Evolutionary conservation across 1,284 basidiomycete genomes (phyloP).

Genomic region (Apiotrichum veenhuisii): DNA sequence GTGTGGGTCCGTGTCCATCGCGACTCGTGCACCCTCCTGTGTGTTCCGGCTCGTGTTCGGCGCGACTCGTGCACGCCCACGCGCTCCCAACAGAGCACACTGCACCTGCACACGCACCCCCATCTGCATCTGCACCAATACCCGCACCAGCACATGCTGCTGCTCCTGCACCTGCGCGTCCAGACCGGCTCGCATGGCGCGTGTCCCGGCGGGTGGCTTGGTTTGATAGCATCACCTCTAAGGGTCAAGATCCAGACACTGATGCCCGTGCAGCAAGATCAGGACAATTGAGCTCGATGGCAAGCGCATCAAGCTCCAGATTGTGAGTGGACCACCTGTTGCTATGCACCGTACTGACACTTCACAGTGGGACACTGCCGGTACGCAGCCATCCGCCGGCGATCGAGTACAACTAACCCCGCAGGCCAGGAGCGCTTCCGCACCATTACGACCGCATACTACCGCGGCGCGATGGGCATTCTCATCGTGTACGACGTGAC

Average conservation of each 20-base stretch:
- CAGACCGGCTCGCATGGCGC: no score
- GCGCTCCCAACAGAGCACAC: neutral
- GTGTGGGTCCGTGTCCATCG: neutral
- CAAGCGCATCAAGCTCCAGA: constrained; percentile 99
- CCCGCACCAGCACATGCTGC: no score
- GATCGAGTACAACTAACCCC: neutral
- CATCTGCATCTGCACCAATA: no score
- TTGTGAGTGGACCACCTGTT: constrained; percentile 61
- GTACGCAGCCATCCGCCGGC: constrained; percentile 22
- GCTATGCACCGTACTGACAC: constrained; percentile 6
- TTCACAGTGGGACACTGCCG: constrained; percentile 96
- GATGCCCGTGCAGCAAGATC: constrained; percentile 56
- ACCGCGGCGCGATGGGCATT: constrained; percentile 99
- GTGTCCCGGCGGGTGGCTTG: neutral
- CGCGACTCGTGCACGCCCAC: neutral
- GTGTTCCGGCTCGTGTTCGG: no score
- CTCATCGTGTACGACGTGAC: constrained; percentile 98
- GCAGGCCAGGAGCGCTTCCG: constrained; percentile 94
- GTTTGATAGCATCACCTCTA: neutral
- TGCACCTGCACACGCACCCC: no score
- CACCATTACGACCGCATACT: constrained; percentile 99
- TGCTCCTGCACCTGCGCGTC: no score
- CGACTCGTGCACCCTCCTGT: no score
- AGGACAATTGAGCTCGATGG: constrained; percentile 98
- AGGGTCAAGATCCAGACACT: neutral